phyloP scores from a whole-genome alignment of 2,329 filamentous ascomycete genomes.

The Alternaria panax region DNA sequence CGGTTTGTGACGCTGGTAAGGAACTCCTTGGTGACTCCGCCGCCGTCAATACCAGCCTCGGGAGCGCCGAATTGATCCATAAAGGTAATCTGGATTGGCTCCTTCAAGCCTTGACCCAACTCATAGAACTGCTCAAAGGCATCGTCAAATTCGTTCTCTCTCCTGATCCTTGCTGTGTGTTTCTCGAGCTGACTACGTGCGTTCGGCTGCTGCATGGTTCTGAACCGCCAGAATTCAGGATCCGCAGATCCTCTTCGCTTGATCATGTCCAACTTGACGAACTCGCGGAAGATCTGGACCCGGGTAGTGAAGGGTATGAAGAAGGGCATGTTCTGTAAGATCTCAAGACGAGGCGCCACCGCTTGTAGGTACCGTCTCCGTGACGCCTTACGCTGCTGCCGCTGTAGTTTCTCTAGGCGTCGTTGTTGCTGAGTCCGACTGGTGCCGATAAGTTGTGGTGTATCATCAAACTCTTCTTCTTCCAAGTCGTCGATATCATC shows the following conservation, averaged over 20 bases:
- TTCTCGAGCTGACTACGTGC: constrained; percentile 49
- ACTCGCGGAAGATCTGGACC: constrained; percentile 91
- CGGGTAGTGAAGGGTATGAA: constrained; percentile 91
- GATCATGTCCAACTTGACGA: constrained; percentile 82
- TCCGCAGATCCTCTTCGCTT: constrained; percentile 75
- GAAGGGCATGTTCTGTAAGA: constrained; percentile 95
- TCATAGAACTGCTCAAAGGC: constrained; percentile 84
- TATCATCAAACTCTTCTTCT: constrained; percentile 50
- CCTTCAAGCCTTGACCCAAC: constrained; percentile 83
- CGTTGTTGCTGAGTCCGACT: constrained; percentile 69
- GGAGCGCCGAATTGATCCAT: constrained; percentile 85
- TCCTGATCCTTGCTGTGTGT: constrained; percentile 79
- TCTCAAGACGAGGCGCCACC: constrained; percentile 85
- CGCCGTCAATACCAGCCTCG: constrained; percentile 95
- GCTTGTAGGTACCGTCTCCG: constrained; percentile 76
- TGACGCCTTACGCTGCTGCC: constrained; percentile 70
- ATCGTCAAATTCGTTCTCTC: constrained; percentile 83
- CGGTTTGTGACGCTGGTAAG: constrained; percentile 86
- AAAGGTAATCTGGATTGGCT: constrained; percentile 96
- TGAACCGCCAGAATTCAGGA: constrained; percentile 76
- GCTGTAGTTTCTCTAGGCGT: constrained; percentile 67
- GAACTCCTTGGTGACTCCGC: constrained; percentile 97
- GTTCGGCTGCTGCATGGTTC: constrained; percentile 50
- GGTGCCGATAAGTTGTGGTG: constrained; percentile 59
- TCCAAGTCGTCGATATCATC: constrained; percentile 59